Evolutionary conservation across 805 yeast species (phyloP), one percentile per base, ranked within the genome.

Genomic region (Saccharomycopsis oosterbeekiorum): DNA sequence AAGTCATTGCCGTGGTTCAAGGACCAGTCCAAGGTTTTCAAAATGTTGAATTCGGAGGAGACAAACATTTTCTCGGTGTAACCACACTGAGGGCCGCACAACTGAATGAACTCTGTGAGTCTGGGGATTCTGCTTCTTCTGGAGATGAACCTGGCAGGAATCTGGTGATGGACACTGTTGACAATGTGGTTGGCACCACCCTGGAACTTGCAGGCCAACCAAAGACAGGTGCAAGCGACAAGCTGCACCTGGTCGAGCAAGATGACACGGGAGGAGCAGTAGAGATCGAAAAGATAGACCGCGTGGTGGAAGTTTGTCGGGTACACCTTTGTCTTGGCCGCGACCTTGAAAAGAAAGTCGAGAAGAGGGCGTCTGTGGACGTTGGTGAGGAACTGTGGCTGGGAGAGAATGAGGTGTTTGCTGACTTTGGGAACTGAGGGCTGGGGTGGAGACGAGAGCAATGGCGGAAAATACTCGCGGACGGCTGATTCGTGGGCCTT

Each of bases 161-260:
- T 73, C 59, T 81, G 80, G 34, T 77, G 71, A 14, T 75, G 74
- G 2, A 76, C 70, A 60, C 77, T 75, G 70, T 83, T 83, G 61
- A 82, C 79, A 66, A 83, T 82, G 71, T 84, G 89, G 66, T 83
- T 84, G 71, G 85, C 84, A 50, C 89, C 89, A 55, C 89, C 89
- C 68, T 82, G 82, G 15, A 84, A 78, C 71, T 93, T 93, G 29
- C 96, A 85, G 1, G 97, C 90, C 34, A 93, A 80, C 98, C 98
- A 94, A 47, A 93, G 75, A 64, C 97, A 89, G 2, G 97, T 89
- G 65, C 96, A 88, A 40, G 94, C 90, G 10, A 93, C 93, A 59
- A 93, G 78, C 73, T 92, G 97, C 64, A 89, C 85, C 73, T 92
- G 98, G 62, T 87, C 89, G 66, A 85, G 83, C 65, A 88, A 80